phyloP scores from a whole-genome alignment of 441 rosid species.

The Hura crepitans region DNA sequence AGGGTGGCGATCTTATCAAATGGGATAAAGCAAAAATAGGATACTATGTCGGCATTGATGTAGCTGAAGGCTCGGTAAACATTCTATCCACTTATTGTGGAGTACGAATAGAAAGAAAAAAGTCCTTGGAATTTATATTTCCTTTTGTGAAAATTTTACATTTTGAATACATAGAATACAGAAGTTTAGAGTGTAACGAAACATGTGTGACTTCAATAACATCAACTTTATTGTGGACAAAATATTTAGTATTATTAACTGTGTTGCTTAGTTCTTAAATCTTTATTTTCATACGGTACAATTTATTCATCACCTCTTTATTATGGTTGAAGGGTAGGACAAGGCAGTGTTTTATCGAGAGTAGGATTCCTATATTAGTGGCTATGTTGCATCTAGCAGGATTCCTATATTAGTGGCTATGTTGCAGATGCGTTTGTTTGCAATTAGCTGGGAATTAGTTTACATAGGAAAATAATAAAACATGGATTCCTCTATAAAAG shows the following conservation, averaged over 20 bases:
- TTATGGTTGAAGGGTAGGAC: too few species aligned
- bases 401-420: too few species aligned
- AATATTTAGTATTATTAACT: neutral
- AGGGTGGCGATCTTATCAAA: slow-evolving; percentile 98
- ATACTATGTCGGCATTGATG: slow-evolving; percentile 90
- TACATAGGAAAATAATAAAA: too few species aligned
- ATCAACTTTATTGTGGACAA: neutral
- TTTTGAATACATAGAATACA: neutral
- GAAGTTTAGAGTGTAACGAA: neutral
- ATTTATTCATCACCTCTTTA: too few species aligned
- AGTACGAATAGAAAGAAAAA: neutral
- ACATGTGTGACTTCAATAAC: neutral
- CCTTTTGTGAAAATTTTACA: neutral
- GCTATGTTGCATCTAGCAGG: too few species aligned
- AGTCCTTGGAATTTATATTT: neutral
- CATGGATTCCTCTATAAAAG: too few species aligned
- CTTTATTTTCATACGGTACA: neutral
- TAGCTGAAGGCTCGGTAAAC: slow-evolving; percentile 95
- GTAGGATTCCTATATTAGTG: too few species aligned
- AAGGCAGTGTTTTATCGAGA: too few species aligned
- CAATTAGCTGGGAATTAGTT: too few species aligned
- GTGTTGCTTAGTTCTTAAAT: neutral
- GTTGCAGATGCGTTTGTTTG: too few species aligned
- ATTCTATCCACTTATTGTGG: neutral
- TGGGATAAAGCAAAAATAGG: slow-evolving; percentile 95